Percentiles rank a stretch among this genome's conserved stretches.
Conservation (phyloP, 768 basidiomycete genomes). For the Podaxis sp. region DNA sequence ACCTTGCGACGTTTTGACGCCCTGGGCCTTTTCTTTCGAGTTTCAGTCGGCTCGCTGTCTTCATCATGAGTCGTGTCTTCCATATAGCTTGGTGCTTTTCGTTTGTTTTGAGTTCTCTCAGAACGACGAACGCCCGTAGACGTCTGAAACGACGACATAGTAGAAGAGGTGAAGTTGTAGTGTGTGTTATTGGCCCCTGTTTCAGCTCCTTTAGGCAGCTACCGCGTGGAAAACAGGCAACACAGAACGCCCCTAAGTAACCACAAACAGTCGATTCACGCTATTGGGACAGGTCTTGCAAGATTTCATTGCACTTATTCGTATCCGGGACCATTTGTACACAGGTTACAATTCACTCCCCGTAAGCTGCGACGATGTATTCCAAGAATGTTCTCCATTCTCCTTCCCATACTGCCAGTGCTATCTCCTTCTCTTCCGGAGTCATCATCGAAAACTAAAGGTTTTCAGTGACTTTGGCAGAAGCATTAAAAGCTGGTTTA, state of each 20-base stretch:
- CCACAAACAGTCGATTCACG: too few relatives aligned
- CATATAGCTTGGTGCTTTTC: neutral
- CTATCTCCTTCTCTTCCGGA: constrained; percentile 40
- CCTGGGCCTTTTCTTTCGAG: neutral
- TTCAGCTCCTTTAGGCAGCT: too few relatives aligned
- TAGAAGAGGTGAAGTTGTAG: too few relatives aligned
- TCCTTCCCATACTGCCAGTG: constrained; percentile 42
- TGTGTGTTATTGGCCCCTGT: too few relatives aligned
- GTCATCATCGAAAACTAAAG: constrained; percentile 51
- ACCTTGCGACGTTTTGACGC: neutral
- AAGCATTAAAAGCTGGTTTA: neutral
- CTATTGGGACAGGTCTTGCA: too few relatives aligned
- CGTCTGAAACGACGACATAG: too few relatives aligned
- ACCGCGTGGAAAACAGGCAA: too few relatives aligned
- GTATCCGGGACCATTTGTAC: too few relatives aligned
- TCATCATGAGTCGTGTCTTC: too few relatives aligned
- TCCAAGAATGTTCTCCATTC: constrained; percentile 47
- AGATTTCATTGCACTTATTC: too few relatives aligned
- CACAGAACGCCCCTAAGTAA: too few relatives aligned
- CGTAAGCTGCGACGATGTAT: constrained; percentile 15
- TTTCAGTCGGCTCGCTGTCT: neutral
- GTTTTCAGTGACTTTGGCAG: neutral
- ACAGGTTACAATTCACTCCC: too few relatives aligned
- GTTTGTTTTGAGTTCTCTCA: neutral
- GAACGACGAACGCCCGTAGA: neutral